Conservation (phyloP, 768 basidiomycete genomes). For the Gymnopilus junonius region DNA sequence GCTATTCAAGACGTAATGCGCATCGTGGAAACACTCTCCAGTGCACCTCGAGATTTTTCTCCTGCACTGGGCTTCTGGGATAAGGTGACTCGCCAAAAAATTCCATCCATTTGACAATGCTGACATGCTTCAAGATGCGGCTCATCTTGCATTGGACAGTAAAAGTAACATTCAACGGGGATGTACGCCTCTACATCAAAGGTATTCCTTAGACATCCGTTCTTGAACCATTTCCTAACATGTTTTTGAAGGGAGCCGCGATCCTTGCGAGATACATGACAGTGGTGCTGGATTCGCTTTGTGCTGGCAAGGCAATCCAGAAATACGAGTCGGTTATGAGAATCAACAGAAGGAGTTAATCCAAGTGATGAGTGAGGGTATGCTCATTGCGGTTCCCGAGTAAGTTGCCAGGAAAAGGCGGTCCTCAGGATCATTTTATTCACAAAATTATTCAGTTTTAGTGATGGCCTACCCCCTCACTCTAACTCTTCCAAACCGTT, state of each 20-base stretch:
- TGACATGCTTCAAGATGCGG: slow-evolving; percentile 52
- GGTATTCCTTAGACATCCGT: slow-evolving; percentile 45
- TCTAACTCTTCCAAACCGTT: slow-evolving; percentile 47
- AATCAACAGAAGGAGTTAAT: slow-evolving; percentile 80
- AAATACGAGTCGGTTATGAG: slow-evolving; percentile 66
- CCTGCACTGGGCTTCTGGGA: slow-evolving; percentile 94
- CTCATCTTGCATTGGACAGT: slow-evolving; percentile 86
- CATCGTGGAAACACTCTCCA: slow-evolving; percentile 80
- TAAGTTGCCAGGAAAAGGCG: slow-evolving; percentile 40
- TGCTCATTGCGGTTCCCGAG: slow-evolving; percentile 88
- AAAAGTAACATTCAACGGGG: slow-evolving; percentile 65
- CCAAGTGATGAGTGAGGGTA: slow-evolving; percentile 80
- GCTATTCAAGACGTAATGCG: slow-evolving; percentile 87
- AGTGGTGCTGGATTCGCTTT: slow-evolving; percentile 87
- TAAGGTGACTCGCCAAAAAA: slow-evolving; percentile 57
- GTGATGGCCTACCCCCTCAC: slow-evolving; percentile 16
- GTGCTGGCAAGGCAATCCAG: slow-evolving; percentile 79
- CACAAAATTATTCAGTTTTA: slow-evolving; percentile 28
- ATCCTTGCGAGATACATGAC: slow-evolving; percentile 74
- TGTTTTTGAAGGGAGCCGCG: slow-evolving; percentile 65
- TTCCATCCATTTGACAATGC: background rate
- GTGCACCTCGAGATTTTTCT: slow-evolving; percentile 79
- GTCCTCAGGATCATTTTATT: slow-evolving; percentile 3
- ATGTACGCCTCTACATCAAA: slow-evolving; percentile 85
- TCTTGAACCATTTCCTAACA: background rate